Evolutionary conservation across 331 rosid genomes (phyloP), one percentile per base, ranked within the genome.

Genomic region (Erythrophleum ivorense): DNA sequence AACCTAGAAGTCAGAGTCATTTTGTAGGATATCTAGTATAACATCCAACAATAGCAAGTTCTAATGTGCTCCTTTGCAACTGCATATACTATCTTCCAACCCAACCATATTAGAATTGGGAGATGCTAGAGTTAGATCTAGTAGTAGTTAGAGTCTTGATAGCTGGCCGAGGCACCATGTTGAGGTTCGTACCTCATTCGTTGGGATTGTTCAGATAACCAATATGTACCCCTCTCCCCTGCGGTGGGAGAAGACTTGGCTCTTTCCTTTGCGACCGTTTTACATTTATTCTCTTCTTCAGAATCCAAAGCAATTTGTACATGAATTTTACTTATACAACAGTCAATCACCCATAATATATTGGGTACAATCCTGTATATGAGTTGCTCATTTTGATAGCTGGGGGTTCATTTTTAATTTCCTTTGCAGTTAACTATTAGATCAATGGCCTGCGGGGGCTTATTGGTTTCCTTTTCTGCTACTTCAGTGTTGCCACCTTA

Each of bases 241-340:
- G 71, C 24, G 46, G 80, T 71, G 46, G 62, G 10, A 29, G 84
- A 82, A 46, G 71, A 74, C 76, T 75, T 58, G 50, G 13, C 75
- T 60, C 40, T 70, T 53, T 70, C 52, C 67, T 70, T 64, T 67
- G 78, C 67, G 49, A 73, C 69, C 46, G 60, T 31, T 34, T 58
- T 34, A 31, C 76, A 72, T 65, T 49, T 78, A 40, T 34, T 63
- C 54, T 54, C 8, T 64, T 53, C 15, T 49, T 79, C 49, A 21
- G 21, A 67, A 41, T 75, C 62, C 55, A 10, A 11, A 41, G 83
- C 73, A 66, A 81, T 60, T 16, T 84, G 87, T 81, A 86, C 76
- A 79, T 41, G 9, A 45, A 16, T 21, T 68, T 4, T 55, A 24
- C 49, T 64, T 46, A 36, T 33, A 36, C 29, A 71, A 48, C 24